Percentiles rank a stretch among this genome's conserved stretches.
Conservation (phyloP, 2,329 filamentous ascomycete species). For the Paradendryphiella salina region DNA sequence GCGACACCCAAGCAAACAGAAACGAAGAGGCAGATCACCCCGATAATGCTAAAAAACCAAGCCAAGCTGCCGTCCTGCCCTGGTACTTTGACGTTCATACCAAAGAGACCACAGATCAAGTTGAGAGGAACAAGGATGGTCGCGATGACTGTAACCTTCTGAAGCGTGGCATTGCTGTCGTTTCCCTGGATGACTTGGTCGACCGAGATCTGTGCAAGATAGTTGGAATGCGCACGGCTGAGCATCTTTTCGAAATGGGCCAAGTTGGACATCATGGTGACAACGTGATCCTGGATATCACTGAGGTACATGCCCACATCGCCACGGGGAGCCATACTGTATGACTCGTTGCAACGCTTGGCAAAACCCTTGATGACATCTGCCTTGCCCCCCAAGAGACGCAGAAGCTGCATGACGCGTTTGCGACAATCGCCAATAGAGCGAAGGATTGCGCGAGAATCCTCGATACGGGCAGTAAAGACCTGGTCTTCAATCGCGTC, state of each 20-base stretch:
- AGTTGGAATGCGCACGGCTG: constrained; percentile 90
- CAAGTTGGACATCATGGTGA: constrained; percentile 98
- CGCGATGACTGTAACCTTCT: constrained; percentile 92
- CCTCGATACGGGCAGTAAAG: constrained; percentile 86
- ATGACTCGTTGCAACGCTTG: constrained; percentile 98
- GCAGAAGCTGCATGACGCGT: constrained; percentile 90
- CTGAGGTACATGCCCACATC: constrained; percentile 96
- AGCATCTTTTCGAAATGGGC: constrained; percentile 98
- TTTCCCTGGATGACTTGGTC: constrained; percentile 89
- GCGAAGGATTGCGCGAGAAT: constrained; percentile 83
- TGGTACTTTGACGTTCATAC: constrained; percentile 83
- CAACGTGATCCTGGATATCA: constrained; percentile 98
- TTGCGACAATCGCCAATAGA: constrained; percentile 90
- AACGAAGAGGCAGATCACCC: constrained; percentile 56
- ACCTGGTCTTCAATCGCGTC: constrained; percentile 95
- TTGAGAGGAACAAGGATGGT: constrained; percentile 97
- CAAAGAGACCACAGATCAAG: constrained; percentile 82
- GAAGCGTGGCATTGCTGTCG: constrained; percentile 82
- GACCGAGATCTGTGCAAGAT: constrained; percentile 90
- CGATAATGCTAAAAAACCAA: constrained; percentile 66
- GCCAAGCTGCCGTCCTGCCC: constrained; percentile 56
- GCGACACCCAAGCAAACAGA: constrained; percentile 47
- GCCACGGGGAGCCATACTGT: constrained; percentile 90
- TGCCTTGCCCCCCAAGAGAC: constrained; percentile 93
- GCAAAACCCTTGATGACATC: constrained; percentile 97